A percentile compares a stretch with the other conserved stretches of the same genome.
phyloP scores from a whole-genome alignment of 2,329 filamentous ascomycete species.

The Ophidiomyces ophidiicola region DNA sequence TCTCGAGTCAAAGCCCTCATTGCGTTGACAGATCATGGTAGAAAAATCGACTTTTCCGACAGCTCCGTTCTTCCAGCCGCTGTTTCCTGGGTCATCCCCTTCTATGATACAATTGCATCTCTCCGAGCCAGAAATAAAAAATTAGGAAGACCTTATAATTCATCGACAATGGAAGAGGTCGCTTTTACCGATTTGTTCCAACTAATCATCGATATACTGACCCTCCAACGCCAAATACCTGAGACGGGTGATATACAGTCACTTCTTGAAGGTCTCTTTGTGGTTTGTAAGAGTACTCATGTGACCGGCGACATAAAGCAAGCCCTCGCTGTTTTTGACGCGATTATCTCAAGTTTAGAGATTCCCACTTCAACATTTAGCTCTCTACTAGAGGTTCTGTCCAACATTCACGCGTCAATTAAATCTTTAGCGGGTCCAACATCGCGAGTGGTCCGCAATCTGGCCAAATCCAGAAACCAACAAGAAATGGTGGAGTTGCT shows the following conservation, averaged over 20 bases:
- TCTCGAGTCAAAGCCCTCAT: conserved; percentile 30
- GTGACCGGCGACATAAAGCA: conserved; percentile 33
- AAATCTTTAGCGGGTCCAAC: conserved; percentile 33
- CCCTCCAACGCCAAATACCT: conserved; percentile 30
- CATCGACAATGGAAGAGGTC: conserved; percentile 25
- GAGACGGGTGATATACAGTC: conserved; percentile 26
- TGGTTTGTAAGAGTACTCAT: conserved; percentile 32
- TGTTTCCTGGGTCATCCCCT: conserved; percentile 29
- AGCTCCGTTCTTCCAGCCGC: conserved; percentile 31
- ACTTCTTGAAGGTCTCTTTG: conserved; percentile 29
- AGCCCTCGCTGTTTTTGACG: conserved; percentile 31
- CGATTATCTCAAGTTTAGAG: conserved; percentile 32
- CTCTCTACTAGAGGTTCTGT: conserved; percentile 31
- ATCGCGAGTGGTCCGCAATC: conserved; percentile 31
- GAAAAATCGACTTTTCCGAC: conserved; percentile 31
- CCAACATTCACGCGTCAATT: conserved; percentile 35
- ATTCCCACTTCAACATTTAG: conserved; percentile 29
- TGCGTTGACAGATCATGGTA: conserved; percentile 32
- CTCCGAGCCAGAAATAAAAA: conserved; percentile 30
- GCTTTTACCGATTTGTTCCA: conserved; percentile 30
- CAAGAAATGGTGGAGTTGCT: conserved; percentile 30
- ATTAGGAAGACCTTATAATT: conserved; percentile 24
- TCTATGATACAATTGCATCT: conserved; percentile 28
- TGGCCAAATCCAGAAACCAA: conserved; percentile 31
- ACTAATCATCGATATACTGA: conserved; percentile 33